phyloP scores from a whole-genome alignment of 192 early-diverging fungal genomes.

The Geranomyces variabilis region DNA sequence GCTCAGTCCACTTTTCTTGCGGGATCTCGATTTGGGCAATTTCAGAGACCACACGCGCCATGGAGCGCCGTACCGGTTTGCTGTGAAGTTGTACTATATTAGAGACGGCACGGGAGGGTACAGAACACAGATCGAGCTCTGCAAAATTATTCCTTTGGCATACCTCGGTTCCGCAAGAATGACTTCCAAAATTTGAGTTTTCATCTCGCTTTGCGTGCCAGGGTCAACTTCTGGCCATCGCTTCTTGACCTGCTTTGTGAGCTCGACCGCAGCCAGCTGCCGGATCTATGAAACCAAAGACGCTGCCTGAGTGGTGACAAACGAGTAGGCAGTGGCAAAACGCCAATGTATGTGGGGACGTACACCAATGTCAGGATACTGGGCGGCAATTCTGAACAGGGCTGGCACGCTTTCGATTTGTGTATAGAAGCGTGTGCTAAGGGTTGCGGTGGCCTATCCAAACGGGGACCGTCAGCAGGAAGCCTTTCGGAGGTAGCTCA shows the following conservation, averaged over 20 bases:
- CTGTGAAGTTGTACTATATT: constrained; percentile 37
- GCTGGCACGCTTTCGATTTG: constrained; percentile 78
- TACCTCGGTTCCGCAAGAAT: constrained; percentile 75
- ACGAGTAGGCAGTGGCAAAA: too few relatives aligned
- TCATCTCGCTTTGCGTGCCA: constrained; percentile 60
- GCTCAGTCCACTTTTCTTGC: constrained; percentile 74
- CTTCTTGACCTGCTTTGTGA: constrained; percentile 78
- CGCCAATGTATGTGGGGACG: too few relatives aligned
- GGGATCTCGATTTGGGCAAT: constrained; percentile 82
- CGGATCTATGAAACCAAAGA: constrained; percentile 53
- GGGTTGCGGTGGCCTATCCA: constrained; percentile 66
- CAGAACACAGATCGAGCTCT: not conserved
- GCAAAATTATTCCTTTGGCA: constrained; percentile 14
- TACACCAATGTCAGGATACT: constrained; percentile 20
- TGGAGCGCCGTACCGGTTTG: constrained; percentile 71
- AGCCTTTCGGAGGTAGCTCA: too few relatives aligned
- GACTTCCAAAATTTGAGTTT: constrained; percentile 69
- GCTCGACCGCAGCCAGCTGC: constrained; percentile 87
- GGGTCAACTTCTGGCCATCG: constrained; percentile 70
- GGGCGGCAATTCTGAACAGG: constrained; percentile 70
- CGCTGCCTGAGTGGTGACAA: not conserved
- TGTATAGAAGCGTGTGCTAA: constrained; percentile 76
- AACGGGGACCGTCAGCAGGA: not conserved
- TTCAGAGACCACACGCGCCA: constrained; percentile 88
- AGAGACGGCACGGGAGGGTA: not conserved